Conservation (phyloP, 1,284 basidiomycete genomes). For the Cryptococcus jaspeensis region DNA sequence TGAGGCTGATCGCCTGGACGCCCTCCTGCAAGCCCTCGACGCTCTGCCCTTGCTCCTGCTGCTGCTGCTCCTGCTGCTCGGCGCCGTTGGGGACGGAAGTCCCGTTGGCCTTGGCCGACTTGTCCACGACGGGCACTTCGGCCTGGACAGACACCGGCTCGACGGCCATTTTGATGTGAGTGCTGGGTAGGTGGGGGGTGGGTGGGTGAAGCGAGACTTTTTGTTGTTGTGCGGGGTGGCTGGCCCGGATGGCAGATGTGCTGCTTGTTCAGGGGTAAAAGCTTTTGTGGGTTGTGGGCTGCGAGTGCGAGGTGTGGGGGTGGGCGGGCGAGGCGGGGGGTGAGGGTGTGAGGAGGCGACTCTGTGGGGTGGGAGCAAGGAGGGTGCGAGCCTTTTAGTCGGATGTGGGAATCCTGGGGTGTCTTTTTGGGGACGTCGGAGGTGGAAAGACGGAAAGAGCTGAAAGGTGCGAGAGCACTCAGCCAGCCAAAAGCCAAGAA, state of each 20-base stretch:
- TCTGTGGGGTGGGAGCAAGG: no score
- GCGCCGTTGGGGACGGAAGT: no score
- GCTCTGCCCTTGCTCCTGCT: constrained; percentile 1
- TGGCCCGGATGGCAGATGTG: no score
- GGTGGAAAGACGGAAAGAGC: constrained; percentile 1
- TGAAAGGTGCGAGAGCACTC: background rate
- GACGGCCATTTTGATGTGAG: constrained; percentile 12
- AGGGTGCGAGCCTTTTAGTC: no score
- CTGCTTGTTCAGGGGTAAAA: no score
- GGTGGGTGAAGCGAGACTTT: background rate
- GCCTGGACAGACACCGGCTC: constrained; percentile 10
- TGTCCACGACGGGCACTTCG: constrained; percentile 1
- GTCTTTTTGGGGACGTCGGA: background rate
- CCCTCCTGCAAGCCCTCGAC: constrained; percentile 4
- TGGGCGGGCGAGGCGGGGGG: background rate
- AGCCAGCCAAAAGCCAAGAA: no score
- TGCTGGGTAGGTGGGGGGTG: background rate
- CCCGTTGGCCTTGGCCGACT: background rate
- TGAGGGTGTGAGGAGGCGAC: background rate
- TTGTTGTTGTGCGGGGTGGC: no score
- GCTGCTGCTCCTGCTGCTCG: background rate
- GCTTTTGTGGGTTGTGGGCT: no score
- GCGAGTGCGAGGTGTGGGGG: background rate
- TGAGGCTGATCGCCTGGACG: constrained; percentile 2
- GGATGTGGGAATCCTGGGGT: no score